A percentile compares a stretch with the other conserved stretches of the same genome.
Evolutionary conservation across 2,329 filamentous ascomycete species (phyloP).

Genomic region (Nothophaeocryptopus gaeumannii): DNA sequence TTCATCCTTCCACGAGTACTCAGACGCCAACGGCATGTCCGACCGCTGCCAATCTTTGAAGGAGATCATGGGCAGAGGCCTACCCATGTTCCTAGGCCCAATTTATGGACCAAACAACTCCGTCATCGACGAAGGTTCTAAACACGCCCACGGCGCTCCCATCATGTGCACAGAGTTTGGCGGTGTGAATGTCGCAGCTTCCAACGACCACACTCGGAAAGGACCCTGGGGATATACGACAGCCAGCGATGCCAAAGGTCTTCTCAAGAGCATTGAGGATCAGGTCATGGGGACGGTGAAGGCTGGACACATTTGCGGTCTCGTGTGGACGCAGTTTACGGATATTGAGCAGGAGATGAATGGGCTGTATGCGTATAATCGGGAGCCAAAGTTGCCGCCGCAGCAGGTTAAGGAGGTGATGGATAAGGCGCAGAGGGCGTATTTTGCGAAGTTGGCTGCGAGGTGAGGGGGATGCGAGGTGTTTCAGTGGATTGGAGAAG

Average conservation of each 20-base stretch:
- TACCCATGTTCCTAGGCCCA: slow-evolving; percentile 55
- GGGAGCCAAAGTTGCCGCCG: slow-evolving; percentile 60
- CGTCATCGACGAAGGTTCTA: slow-evolving; percentile 46
- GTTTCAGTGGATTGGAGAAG: too few relatives aligned
- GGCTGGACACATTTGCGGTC: slow-evolving; percentile 57
- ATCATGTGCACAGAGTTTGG: slow-evolving; percentile 67
- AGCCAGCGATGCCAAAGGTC: slow-evolving; percentile 57
- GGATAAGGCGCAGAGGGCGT: slow-evolving; percentile 50
- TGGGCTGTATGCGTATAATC: slow-evolving; percentile 62
- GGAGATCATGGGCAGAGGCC: slow-evolving; percentile 55
- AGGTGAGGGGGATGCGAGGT: not conserved
- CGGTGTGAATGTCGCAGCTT: slow-evolving; percentile 62
- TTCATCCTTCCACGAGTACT: slow-evolving; percentile 67
- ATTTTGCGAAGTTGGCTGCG: slow-evolving; percentile 34
- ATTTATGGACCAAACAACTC: slow-evolving; percentile 36
- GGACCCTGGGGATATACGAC: slow-evolving; percentile 69
- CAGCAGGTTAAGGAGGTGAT: slow-evolving; percentile 58
- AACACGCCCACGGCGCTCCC: slow-evolving; percentile 55
- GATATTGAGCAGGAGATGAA: slow-evolving; percentile 68
- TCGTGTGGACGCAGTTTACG: slow-evolving; percentile 64
- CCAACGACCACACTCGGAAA: slow-evolving; percentile 36
- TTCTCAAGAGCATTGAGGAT: slow-evolving; percentile 58
- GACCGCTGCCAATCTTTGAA: slow-evolving; percentile 54
- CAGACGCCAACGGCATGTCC: slow-evolving; percentile 55
- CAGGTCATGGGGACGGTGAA: slow-evolving; percentile 58